Conservation (phyloP, 1,139 yeast species). For the Magnusiomyces clavatus region DNA sequence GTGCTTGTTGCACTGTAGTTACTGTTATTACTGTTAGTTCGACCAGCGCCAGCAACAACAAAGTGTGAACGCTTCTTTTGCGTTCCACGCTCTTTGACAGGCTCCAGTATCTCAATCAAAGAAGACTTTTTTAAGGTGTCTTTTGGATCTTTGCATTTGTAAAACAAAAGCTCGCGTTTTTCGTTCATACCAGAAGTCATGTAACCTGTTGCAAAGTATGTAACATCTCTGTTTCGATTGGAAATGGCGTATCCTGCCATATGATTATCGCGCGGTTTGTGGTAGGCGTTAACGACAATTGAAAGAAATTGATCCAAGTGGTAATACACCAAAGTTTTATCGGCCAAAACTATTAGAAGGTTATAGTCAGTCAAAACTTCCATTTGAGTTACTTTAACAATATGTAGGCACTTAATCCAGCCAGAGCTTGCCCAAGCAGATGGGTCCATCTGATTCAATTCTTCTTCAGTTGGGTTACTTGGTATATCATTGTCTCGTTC, state of each 20-base stretch:
- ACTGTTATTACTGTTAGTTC: too few species aligned
- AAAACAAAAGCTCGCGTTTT: conserved; percentile 45
- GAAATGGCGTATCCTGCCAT: conserved; percentile 14
- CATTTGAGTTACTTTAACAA: conserved; percentile 51
- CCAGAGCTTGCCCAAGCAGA: conserved; percentile 18
- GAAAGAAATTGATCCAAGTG: conserved; percentile 39
- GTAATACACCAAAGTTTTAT: conserved; percentile 53
- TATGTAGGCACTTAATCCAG: conserved; percentile 57
- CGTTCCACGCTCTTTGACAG: conserved; percentile 42
- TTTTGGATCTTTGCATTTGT: conserved; percentile 27
- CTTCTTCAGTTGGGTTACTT: too few species aligned
- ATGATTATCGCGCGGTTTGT: conserved; percentile 8
- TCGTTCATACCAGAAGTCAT: conserved; percentile 9
- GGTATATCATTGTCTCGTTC: too few species aligned
- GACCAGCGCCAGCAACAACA: background rate
- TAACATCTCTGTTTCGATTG: conserved; percentile 9
- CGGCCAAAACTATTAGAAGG: conserved; percentile 52
- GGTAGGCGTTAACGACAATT: conserved; percentile 7
- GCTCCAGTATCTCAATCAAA: conserved; percentile 33
- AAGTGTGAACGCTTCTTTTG: conserved; percentile 28
- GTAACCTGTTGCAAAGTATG: conserved; percentile 12
- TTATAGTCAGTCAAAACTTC: conserved; percentile 52
- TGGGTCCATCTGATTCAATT: background rate
- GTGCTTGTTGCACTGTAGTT: background rate
- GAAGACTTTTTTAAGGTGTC: conserved; percentile 19